A percentile compares a stretch with the other conserved stretches of the same genome.
These are phyloP conservation scores for Isabelozyma gotoi DNA, from an alignment of 805 yeast genomes.

Conservation along the genomic window DNA sequence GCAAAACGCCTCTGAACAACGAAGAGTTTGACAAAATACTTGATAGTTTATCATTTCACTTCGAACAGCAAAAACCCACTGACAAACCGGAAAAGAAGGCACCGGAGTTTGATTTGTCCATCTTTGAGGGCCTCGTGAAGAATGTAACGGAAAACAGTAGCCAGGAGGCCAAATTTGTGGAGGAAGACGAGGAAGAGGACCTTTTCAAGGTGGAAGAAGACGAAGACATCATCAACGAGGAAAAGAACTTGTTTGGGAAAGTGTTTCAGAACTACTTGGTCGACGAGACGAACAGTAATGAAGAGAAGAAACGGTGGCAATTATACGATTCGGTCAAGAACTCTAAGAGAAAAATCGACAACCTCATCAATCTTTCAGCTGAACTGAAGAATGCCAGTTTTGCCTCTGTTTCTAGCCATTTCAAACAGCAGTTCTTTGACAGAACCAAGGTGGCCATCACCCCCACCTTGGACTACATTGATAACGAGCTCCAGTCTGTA, in stretches of 20 bases:
- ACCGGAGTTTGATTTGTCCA: background rate
- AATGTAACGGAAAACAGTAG: background rate
- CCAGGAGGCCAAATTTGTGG: background rate
- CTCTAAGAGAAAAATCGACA: constrained; percentile 5
- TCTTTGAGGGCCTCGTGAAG: background rate
- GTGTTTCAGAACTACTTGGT: constrained; percentile 23
- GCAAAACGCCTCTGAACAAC: background rate
- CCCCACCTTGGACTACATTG: constrained; percentile 22
- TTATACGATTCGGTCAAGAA: constrained; percentile 3
- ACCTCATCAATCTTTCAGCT: constrained; percentile 6
- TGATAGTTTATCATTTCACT: background rate
- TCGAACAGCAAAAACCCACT: background rate
- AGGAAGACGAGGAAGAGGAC: constrained; percentile 14
- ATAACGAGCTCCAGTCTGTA: constrained; percentile 7
- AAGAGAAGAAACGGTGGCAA: background rate
- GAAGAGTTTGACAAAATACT: background rate
- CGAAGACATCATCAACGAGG: constrained; percentile 15
- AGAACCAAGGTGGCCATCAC: constrained; percentile 15
- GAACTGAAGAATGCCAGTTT: background rate
- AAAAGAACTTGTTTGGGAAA: constrained; percentile 20
- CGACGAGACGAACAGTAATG: constrained; percentile 6
- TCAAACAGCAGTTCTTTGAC: constrained; percentile 14
- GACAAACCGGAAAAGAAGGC: no score
- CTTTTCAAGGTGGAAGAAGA: constrained; percentile 10
- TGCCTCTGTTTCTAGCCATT: constrained; percentile 1